Conservation (phyloP, 2,329 filamentous ascomycete genomes). For the Clarireedia paspali region DNA sequence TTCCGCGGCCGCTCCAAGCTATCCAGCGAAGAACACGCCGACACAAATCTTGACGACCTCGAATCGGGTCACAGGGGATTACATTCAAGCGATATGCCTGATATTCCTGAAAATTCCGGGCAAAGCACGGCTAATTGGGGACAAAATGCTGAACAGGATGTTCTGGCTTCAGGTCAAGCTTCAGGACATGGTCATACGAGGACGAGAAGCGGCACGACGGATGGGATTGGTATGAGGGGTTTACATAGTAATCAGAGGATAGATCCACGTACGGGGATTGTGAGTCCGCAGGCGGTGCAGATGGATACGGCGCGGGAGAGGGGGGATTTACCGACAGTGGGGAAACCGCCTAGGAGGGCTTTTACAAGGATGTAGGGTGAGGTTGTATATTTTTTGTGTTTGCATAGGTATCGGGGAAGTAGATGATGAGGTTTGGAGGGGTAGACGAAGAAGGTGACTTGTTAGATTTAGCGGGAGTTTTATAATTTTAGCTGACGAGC, state of each 20-base stretch:
- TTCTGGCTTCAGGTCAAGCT: not conserved
- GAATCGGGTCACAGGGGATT: slow-evolving; percentile 20
- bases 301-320: slow-evolving; percentile 19
- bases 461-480: not conserved
- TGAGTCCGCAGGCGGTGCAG: slow-evolving; percentile 27
- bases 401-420: too few relatives aligned
- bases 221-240: not conserved
- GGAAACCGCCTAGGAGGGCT: not conserved
- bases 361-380: not conserved
- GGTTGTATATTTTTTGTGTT: not conserved
- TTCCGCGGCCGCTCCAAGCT: slow-evolving; percentile 35
- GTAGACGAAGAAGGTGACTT: too few relatives aligned
- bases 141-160: too few relatives aligned
- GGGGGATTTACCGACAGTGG: slow-evolving; percentile 18
- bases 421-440: too few relatives aligned
- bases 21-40: slow-evolving; percentile 18
- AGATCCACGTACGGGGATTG: slow-evolving; percentile 28
- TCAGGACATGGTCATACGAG: not conserved
- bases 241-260: slow-evolving; percentile 13
- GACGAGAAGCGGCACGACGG: not conserved
- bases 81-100: slow-evolving; percentile 32
- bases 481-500: not conserved
- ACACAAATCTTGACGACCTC: slow-evolving; percentile 22
- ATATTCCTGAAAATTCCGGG: slow-evolving; percentile 34
- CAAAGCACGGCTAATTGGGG: slow-evolving; percentile 9